These are phyloP conservation scores for Polysphondylium violaceum DNA, from an alignment of 78 protist genomes.

Conservation along the genomic window DNA sequence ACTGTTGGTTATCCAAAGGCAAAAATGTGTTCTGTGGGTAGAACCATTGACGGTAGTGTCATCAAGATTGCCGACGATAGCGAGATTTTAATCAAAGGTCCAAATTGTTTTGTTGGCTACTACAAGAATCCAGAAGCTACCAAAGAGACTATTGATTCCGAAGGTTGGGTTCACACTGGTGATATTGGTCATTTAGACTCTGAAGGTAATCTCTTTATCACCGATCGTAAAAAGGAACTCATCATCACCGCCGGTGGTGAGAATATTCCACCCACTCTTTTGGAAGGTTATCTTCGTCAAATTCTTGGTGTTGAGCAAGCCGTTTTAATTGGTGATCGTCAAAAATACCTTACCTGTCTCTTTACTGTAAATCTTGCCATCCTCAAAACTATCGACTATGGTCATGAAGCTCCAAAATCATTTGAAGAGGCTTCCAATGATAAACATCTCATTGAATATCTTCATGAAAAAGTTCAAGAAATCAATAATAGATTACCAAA, in stretches of 20 bases:
- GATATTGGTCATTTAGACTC: conserved; percentile 87
- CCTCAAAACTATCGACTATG: conserved; percentile 3
- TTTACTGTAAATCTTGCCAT: conserved; percentile 32
- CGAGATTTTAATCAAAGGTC: conserved; percentile 86
- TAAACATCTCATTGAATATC: conserved; percentile 15
- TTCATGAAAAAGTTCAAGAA: conserved; percentile 52
- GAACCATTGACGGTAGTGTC: conserved; percentile 73
- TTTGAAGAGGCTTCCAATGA: conserved; percentile 52
- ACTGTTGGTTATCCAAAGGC: conserved; percentile 42
- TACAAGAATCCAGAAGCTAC: conserved; percentile 71
- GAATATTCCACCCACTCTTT: conserved; percentile 92
- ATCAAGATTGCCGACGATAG: conserved; percentile 57
- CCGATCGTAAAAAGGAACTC: conserved; percentile 93
- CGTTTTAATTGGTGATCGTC: conserved; percentile 88
- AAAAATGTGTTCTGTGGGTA: conserved; percentile 80
- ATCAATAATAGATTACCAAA: conserved; percentile 70
- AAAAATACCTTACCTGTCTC: conserved; percentile 67
- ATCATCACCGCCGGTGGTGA: conserved; percentile 97
- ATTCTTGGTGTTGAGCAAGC: conserved; percentile 66
- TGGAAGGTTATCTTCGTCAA: conserved; percentile 84
- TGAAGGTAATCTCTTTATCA: conserved; percentile 82
- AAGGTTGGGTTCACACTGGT: conserved; percentile 93
- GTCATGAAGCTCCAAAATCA: conserved; percentile 34
- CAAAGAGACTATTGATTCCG: conserved; percentile 82
- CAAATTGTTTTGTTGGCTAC: conserved; percentile 73